Evolutionary conservation across 192 early-diverging fungal genomes (phyloP).

Genomic region (Podila verticillata): DNA sequence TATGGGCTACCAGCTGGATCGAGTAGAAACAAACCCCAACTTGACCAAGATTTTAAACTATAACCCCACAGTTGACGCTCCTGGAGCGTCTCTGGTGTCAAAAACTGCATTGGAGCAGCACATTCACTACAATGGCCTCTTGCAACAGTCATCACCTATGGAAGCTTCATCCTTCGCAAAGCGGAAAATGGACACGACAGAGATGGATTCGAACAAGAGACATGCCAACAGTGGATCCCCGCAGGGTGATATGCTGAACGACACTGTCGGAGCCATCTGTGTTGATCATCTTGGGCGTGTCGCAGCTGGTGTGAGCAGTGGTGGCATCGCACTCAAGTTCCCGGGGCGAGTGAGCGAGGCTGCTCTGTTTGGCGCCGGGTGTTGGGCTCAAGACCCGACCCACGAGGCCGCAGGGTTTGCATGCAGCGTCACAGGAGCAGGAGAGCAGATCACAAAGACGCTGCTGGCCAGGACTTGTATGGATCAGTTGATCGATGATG

Average conservation of each 20-base stretch:
- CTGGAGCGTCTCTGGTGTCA: neutral
- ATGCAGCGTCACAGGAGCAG: constrained; percentile 79
- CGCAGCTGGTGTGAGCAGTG: constrained; percentile 82
- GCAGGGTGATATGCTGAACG: constrained; percentile 54
- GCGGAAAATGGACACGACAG: constrained; percentile 12
- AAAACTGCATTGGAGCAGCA: neutral
- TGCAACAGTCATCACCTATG: neutral
- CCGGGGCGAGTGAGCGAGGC: constrained; percentile 91
- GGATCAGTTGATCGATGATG: constrained; percentile 20
- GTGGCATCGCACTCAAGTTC: constrained; percentile 86
- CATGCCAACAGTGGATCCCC: neutral
- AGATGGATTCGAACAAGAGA: neutral
- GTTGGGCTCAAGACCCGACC: constrained; percentile 74
- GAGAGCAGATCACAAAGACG: constrained; percentile 88
- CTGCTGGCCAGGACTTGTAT: constrained; percentile 71
- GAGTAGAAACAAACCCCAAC: neutral
- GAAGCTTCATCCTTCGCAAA: neutral
- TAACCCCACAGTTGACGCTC: neutral
- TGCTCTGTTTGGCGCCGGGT: constrained; percentile 83
- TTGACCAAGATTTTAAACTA: neutral
- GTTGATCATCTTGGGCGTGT: constrained; percentile 71
- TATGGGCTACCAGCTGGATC: constrained; percentile 22
- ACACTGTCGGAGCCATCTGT: constrained; percentile 92
- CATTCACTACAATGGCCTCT: neutral
- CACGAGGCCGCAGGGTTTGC: constrained; percentile 53